Percentiles rank a stretch among this genome's conserved stretches.
phyloP scores from a whole-genome alignment of 441 rosid species.

The Brassica balearica region DNA sequence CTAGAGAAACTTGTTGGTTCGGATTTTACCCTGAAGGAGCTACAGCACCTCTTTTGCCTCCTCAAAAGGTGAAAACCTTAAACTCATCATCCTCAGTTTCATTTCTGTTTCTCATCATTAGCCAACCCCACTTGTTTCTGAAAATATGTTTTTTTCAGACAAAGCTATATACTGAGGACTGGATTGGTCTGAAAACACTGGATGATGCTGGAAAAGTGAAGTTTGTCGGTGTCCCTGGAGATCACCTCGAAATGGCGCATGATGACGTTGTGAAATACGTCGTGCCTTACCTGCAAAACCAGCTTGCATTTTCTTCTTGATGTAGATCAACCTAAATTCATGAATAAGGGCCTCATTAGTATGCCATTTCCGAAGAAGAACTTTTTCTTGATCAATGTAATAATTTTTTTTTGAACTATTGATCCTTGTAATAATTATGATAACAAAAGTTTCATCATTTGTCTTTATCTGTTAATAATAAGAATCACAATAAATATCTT shows the following conservation, averaged over 20 bases:
- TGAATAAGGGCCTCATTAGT: too few species aligned
- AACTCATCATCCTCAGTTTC: not conserved
- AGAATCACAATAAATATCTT: not conserved
- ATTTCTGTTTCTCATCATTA: not conserved
- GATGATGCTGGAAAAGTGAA: slow-evolving; percentile 38
- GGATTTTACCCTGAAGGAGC: slow-evolving; percentile 83
- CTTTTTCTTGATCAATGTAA: too few species aligned
- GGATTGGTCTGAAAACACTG: slow-evolving; percentile 41
- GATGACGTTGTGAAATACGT: slow-evolving; percentile 29
- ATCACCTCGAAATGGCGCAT: slow-evolving; percentile 17
- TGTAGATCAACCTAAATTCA: not conserved
- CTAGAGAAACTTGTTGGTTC: slow-evolving; percentile 88
- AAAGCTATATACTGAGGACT: slow-evolving; percentile 41
- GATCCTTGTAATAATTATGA: not conserved
- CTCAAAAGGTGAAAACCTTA: slow-evolving; percentile 55
- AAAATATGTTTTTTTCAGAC: slow-evolving; percentile 28
- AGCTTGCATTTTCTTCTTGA: not conserved
- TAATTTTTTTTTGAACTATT: too few species aligned
- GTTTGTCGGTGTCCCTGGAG: slow-evolving; percentile 39
- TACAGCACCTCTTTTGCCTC: slow-evolving; percentile 57
- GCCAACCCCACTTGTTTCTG: not conserved
- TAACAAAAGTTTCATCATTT: not conserved
- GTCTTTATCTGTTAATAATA: not conserved
- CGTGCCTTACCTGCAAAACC: slow-evolving; percentile 33
- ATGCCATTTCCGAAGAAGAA: too few species aligned